phyloP scores from a whole-genome alignment of 2,329 filamentous ascomycete genomes.

The Pseudocercospora cruenta region DNA sequence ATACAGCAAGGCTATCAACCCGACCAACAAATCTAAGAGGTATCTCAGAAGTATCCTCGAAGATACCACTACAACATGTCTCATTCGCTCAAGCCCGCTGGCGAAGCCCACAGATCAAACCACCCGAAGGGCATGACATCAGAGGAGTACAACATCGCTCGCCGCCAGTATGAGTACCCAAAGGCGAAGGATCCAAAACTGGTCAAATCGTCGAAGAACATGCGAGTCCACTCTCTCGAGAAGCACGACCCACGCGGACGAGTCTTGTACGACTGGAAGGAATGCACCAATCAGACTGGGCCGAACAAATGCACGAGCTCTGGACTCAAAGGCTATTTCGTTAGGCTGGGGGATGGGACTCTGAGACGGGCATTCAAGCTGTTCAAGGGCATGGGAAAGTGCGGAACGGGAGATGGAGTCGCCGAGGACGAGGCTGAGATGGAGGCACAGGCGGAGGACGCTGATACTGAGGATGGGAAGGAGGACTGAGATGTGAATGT shows the following conservation, averaged over 20 bases:
- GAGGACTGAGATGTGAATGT: no score
- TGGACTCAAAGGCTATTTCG: not conserved
- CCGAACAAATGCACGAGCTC: not conserved
- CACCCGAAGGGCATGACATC: not conserved
- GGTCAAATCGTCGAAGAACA: not conserved
- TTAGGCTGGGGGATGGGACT: not conserved
- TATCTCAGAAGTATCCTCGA: no score
- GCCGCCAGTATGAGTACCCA: not conserved
- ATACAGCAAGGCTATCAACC: no score
- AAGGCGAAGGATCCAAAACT: not conserved
- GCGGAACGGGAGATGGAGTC: not conserved
- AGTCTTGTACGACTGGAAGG: not conserved
- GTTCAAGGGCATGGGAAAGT: not conserved
- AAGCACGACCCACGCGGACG: not conserved
- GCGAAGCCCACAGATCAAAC: not conserved
- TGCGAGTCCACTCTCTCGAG: not conserved
- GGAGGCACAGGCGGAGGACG: not conserved
- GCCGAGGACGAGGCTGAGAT: no score
- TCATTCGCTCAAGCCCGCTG: no score
- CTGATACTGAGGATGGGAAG: not conserved
- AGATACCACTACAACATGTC: no score
- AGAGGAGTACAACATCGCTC: not conserved
- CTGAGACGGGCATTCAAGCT: not conserved
- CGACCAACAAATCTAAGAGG: no score
- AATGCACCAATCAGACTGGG: not conserved